These are phyloP conservation scores for Pyrenochaeta sp. DNA, from an alignment of 2,329 filamentous ascomycete species.

Conservation along the genomic window DNA sequence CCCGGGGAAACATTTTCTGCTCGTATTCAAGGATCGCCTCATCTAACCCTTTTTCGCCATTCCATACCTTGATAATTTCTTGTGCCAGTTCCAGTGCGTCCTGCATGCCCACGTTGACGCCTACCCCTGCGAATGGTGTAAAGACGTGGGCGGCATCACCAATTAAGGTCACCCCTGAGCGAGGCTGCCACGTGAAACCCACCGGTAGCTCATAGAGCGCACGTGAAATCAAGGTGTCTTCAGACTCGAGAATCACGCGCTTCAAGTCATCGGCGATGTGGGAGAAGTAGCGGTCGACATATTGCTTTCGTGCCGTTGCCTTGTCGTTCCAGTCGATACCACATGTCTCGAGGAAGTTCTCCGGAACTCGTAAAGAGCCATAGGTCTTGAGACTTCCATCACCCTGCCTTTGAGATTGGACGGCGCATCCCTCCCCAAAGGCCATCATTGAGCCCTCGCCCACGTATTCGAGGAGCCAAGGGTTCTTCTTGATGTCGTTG, in stretches of 20 bases:
- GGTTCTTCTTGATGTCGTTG: conserved; percentile 53
- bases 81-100: conserved; percentile 60
- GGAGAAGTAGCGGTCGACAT: conserved; percentile 28
- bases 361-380: conserved; percentile 48
- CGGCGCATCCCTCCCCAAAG: conserved; percentile 46
- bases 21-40: conserved; percentile 31
- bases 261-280: conserved; percentile 46
- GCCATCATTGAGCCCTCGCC: conserved; percentile 49
- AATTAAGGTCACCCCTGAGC: conserved; percentile 60
- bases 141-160: conserved; percentile 69
- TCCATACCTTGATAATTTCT: conserved; percentile 24
- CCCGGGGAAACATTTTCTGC: conserved; percentile 32
- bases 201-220: conserved; percentile 63
- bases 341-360: conserved; percentile 52
- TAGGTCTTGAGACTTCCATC: conserved; percentile 57
- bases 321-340: conserved; percentile 54
- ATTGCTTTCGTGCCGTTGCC: conserved; percentile 42
- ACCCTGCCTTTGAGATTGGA: conserved; percentile 57
- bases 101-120: conserved; percentile 65
- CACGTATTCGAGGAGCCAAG: conserved; percentile 54
- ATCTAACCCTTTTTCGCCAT: conserved; percentile 28
- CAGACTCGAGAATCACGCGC: conserved; percentile 27
- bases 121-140: conserved; percentile 66
- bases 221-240: conserved; percentile 22
- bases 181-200: conserved; percentile 59